Conservation (phyloP, 2,329 filamentous ascomycete species). For the Claviceps sorghi region DNA sequence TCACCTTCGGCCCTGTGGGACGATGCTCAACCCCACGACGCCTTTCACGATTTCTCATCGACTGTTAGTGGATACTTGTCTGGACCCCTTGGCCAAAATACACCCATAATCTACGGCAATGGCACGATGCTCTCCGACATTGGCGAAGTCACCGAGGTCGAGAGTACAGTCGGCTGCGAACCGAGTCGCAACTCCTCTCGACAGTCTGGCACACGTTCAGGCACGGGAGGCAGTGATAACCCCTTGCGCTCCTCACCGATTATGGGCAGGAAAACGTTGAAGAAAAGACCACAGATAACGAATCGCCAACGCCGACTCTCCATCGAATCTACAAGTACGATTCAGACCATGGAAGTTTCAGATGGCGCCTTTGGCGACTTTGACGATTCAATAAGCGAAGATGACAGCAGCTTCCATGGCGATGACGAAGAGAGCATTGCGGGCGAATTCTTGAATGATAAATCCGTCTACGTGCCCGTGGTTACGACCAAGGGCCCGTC, state of each 20-base stretch:
- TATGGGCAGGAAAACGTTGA: conserved; percentile 26
- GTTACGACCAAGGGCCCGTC: conserved; percentile 3
- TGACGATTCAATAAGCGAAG: conserved; percentile 46
- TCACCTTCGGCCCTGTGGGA: conserved; percentile 40
- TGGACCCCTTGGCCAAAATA: conserved; percentile 36
- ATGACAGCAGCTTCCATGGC: conserved; percentile 51
- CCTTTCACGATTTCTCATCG: conserved; percentile 28
- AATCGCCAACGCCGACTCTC: conserved; percentile 38
- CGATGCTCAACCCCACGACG: conserved; percentile 22
- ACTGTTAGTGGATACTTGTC: conserved; percentile 21
- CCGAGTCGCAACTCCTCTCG: conserved; percentile 24
- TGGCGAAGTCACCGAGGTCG: conserved; percentile 40
- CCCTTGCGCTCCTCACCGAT: conserved; percentile 31
- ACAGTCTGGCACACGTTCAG: conserved; percentile 13
- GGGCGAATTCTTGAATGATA: conserved; percentile 37
- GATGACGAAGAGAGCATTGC: conserved; percentile 54
- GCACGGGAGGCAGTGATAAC: conserved; percentile 18
- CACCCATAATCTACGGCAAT: conserved; percentile 54
- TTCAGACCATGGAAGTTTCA: conserved; percentile 35
- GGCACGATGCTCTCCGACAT: conserved; percentile 57
- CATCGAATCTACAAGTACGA: conserved; percentile 46
- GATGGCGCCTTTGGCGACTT: conserved; percentile 42
- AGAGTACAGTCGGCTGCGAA: conserved; percentile 31
- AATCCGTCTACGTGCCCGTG: conserved; percentile 14
- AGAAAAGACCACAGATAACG: conserved; percentile 28